phyloP scores from a whole-genome alignment of 1,284 basidiomycete species.

The Ganoderma leucocontextum region DNA sequence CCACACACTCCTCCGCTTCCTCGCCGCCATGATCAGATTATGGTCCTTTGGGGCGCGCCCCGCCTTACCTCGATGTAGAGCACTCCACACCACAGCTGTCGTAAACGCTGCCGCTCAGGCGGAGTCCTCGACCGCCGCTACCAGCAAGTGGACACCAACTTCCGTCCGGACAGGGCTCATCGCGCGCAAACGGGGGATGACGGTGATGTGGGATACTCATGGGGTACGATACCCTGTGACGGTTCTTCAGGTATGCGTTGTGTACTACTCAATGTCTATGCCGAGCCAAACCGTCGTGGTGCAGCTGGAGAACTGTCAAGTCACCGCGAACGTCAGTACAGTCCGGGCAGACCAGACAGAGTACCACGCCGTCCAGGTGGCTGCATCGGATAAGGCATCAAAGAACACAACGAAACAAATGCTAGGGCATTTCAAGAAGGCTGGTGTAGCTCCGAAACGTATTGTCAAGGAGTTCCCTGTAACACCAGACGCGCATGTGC shows the following conservation, averaged over 20 bases:
- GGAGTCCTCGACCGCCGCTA: conserved; percentile 38
- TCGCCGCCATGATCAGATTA: conserved; percentile 56
- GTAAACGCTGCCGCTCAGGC: conserved; percentile 45
- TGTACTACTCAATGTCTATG: no score
- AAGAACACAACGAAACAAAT: conserved; percentile 80
- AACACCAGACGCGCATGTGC: conserved; percentile 88
- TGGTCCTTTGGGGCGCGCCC: conserved; percentile 53
- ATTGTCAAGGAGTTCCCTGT: conserved; percentile 92
- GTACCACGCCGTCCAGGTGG: conserved; percentile 89
- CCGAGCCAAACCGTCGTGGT: conserved; percentile 9
- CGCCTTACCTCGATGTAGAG: conserved; percentile 46
- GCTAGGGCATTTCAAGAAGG: conserved; percentile 88
- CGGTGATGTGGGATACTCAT: conserved; percentile 90
- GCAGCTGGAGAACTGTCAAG: conserved; percentile 86
- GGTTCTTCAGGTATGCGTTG: conserved; percentile 83
- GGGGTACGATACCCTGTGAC: conserved; percentile 92
- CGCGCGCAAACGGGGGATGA: conserved; percentile 97
- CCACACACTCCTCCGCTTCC: conserved; percentile 15
- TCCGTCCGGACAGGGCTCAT: conserved; percentile 95
- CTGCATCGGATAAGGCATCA: conserved; percentile 72
- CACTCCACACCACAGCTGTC: conserved; percentile 48
- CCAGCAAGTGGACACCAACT: conserved; percentile 82
- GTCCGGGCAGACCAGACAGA: conserved; percentile 70
- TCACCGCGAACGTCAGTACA: conserved; percentile 77
- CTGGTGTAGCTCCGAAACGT: conserved; percentile 86